Evolutionary conservation across 345 rosid species (phyloP).

Genomic region (Populus alba): DNA sequence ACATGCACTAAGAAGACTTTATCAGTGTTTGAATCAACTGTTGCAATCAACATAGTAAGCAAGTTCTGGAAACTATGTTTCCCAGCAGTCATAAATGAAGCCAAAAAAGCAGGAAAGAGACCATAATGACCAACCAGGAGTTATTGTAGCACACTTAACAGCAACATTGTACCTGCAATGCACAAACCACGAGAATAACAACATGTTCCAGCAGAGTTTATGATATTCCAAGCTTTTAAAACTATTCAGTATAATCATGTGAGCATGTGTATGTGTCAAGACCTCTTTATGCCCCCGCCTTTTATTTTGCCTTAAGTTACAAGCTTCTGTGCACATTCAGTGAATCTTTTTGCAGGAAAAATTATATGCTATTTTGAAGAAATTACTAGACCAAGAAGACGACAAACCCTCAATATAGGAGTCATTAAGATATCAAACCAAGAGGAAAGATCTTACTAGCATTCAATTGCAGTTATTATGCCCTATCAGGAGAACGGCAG

Average conservation of each 20-base stretch:
- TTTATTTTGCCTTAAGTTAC: not conserved
- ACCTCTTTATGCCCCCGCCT: not conserved
- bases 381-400: not conserved
- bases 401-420: not conserved
- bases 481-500: not conserved
- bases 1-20: not conserved
- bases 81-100: not conserved
- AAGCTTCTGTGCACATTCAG: not conserved
- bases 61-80: not conserved
- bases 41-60: not conserved
- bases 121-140: conserved; percentile 67
- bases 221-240: no score
- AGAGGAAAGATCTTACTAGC: not conserved
- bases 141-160: conserved; percentile 93
- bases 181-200: conserved; percentile 9
- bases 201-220: not conserved
- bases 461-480: not conserved
- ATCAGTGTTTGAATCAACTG: not conserved
- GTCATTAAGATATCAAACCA: not conserved
- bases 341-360: not conserved
- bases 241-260: not conserved
- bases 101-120: not conserved
- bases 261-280: no score
- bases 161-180: conserved; percentile 86
- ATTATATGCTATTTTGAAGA: not conserved